Conservation (phyloP, 1,139 yeast species). For the Suhomyces guaymorum region DNA sequence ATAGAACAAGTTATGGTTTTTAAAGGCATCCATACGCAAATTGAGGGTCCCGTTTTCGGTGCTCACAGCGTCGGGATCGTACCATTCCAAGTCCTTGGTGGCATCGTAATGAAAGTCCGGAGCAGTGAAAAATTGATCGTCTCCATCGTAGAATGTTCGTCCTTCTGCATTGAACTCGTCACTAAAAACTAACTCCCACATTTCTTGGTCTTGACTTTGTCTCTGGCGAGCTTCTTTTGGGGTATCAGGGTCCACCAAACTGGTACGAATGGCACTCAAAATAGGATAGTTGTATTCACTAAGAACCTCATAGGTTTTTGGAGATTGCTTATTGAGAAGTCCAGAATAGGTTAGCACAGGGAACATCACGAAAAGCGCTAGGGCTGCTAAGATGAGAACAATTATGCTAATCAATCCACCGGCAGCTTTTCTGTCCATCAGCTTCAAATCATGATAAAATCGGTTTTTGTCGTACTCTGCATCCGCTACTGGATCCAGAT, state of each 20-base stretch:
- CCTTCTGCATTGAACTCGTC: slow-evolving; percentile 34
- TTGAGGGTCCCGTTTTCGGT: slow-evolving; percentile 30
- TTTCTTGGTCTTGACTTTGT: slow-evolving; percentile 18
- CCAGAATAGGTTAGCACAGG: slow-evolving; percentile 30
- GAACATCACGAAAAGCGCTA: slow-evolving; percentile 23
- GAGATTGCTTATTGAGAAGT: slow-evolving; percentile 14
- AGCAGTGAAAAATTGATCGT: slow-evolving; percentile 33
- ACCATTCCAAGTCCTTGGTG: slow-evolving; percentile 35
- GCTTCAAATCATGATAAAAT: slow-evolving; percentile 25
- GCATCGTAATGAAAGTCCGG: slow-evolving; percentile 32
- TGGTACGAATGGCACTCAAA: slow-evolving; percentile 26
- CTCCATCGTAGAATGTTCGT: slow-evolving; percentile 32
- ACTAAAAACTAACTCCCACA: slow-evolving; percentile 30
- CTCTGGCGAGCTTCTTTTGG: slow-evolving; percentile 20
- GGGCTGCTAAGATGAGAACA: slow-evolving; percentile 19
- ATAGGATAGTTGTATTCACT: slow-evolving; percentile 26
- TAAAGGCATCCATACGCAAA: slow-evolving; percentile 30
- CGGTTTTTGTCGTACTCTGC: slow-evolving; percentile 30
- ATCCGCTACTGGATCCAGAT: slow-evolving; percentile 31
- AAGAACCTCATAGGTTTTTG: slow-evolving; percentile 24
- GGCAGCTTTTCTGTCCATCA: slow-evolving; percentile 24
- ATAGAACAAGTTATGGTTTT: slow-evolving; percentile 30
- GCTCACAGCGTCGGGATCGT: slow-evolving; percentile 34
- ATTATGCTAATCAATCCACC: slow-evolving; percentile 25
- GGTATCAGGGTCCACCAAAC: slow-evolving; percentile 30